phyloP scores from a whole-genome alignment of 2,329 filamentous ascomycete genomes.

The Trichophyton simii region DNA sequence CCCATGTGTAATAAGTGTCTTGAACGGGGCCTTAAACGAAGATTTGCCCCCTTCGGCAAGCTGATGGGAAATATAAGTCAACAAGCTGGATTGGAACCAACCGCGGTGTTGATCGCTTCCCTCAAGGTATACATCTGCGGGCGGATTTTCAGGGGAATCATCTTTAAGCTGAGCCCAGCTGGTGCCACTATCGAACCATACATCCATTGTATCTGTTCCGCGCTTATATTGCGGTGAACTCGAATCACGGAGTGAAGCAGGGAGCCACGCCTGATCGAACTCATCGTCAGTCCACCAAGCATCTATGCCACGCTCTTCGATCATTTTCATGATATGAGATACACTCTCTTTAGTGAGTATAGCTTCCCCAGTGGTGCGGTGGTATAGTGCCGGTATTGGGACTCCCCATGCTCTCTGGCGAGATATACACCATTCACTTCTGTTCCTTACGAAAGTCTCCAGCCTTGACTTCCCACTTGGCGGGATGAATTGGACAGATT shows the following conservation, averaged over 20 bases:
- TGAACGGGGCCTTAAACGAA: slow-evolving; percentile 56
- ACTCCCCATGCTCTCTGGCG: slow-evolving; percentile 93
- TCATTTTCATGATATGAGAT: slow-evolving; percentile 68
- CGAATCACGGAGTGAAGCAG: slow-evolving; percentile 43
- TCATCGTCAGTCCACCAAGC: slow-evolving; percentile 82
- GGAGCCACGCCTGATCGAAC: slow-evolving; percentile 67
- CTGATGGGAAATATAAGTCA: slow-evolving; percentile 63
- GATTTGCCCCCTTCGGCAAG: slow-evolving; percentile 24
- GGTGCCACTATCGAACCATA: slow-evolving; percentile 97
- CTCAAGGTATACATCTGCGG: slow-evolving; percentile 81
- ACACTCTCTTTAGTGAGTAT: slow-evolving; percentile 70
- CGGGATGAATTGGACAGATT: slow-evolving; percentile 66
- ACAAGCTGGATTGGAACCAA: slow-evolving; percentile 94
- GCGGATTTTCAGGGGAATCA: slow-evolving; percentile 21
- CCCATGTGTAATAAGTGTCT: slow-evolving; percentile 82
- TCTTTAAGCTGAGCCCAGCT: slow-evolving; percentile 58
- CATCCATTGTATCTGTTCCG: slow-evolving; percentile 94
- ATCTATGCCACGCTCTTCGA: slow-evolving; percentile 68
- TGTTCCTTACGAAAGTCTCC: slow-evolving; percentile 71
- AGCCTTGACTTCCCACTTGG: slow-evolving; percentile 60
- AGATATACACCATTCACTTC: slow-evolving; percentile 97
- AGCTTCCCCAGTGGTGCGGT: slow-evolving; percentile 53
- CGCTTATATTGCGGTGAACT: slow-evolving; percentile 48
- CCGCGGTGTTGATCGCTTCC: slow-evolving; percentile 92
- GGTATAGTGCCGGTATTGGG: slow-evolving; percentile 82